These are phyloP conservation scores for Colletotrichum agaves DNA, from an alignment of 2,329 filamentous ascomycete genomes.

Conservation along the genomic window DNA sequence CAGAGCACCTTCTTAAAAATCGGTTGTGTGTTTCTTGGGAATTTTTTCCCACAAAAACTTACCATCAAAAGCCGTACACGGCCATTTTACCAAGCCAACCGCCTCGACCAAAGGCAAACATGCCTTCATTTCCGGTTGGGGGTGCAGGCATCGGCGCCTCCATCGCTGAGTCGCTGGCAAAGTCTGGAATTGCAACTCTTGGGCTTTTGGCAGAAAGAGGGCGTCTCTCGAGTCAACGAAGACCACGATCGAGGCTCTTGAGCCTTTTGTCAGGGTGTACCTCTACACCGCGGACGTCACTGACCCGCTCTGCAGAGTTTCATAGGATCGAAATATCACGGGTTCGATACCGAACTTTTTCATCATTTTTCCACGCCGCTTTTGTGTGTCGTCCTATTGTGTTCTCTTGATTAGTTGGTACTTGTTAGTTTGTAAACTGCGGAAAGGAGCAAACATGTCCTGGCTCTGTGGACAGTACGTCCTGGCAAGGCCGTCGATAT, in stretches of 20 bases:
- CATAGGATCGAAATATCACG: too few species aligned
- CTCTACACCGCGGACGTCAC: slow-evolving; percentile 38
- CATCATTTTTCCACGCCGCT: too few species aligned
- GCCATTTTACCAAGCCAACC: slow-evolving; percentile 42
- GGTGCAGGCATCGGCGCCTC: slow-evolving; percentile 62
- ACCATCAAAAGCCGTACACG: slow-evolving; percentile 40
- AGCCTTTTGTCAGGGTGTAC: slow-evolving; percentile 37
- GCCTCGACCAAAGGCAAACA: slow-evolving; percentile 52
- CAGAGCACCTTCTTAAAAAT: too few species aligned
- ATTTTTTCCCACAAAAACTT: slow-evolving; percentile 37
- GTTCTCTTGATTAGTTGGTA: too few species aligned
- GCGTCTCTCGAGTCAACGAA: slow-evolving; percentile 42
- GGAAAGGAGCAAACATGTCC: too few species aligned
- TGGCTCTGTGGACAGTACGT: too few species aligned
- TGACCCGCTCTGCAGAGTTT: background rate
- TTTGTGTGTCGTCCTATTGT: too few species aligned
- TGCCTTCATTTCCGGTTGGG: slow-evolving; percentile 65
- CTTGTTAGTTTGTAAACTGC: too few species aligned
- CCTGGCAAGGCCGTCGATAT: too few species aligned
- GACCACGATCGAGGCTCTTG: slow-evolving; percentile 35
- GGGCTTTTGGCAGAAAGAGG: slow-evolving; percentile 54
- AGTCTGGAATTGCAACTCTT: slow-evolving; percentile 56
- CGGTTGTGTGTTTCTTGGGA: too few species aligned
- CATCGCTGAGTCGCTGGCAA: slow-evolving; percentile 54
- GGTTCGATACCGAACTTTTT: too few species aligned